Evolutionary conservation across 2,329 filamentous ascomycete species (phyloP).

Genomic region (Beauveria sp.): DNA sequence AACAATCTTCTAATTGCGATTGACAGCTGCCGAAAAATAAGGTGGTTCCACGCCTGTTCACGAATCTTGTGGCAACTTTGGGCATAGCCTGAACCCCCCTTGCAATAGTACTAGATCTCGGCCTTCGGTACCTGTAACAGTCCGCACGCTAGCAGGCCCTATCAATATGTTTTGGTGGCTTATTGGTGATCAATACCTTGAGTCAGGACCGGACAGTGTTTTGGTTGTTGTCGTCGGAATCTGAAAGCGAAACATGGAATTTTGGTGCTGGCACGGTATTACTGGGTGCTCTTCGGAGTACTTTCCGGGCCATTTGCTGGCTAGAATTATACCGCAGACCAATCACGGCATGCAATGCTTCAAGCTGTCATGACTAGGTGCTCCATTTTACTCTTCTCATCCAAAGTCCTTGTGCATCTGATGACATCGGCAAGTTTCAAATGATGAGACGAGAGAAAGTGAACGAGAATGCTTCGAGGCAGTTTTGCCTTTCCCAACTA

Average conservation of each 20-base stretch:
- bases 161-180: background rate
- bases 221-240: background rate
- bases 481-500: background rate
- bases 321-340: background rate
- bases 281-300: too few relatives aligned
- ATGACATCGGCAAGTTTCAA: too few relatives aligned
- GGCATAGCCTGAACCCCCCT: background rate
- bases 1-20: background rate
- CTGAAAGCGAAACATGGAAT: background rate
- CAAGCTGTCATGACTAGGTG: background rate
- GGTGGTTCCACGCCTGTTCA: background rate
- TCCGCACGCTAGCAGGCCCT: background rate
- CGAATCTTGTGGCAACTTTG: background rate
- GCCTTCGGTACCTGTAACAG: constrained; percentile 1
- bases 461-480: background rate
- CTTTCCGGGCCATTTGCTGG: too few relatives aligned
- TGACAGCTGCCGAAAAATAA: background rate
- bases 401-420: too few relatives aligned
- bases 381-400: background rate
- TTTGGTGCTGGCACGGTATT: background rate
- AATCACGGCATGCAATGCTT: background rate
- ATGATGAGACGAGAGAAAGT: too few relatives aligned
- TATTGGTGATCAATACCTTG: background rate
- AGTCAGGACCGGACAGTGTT: background rate
- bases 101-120: background rate